These are phyloP conservation scores for Neurospora africana DNA, from an alignment of 495 filamentous ascomycete species.

Conservation along the genomic window DNA sequence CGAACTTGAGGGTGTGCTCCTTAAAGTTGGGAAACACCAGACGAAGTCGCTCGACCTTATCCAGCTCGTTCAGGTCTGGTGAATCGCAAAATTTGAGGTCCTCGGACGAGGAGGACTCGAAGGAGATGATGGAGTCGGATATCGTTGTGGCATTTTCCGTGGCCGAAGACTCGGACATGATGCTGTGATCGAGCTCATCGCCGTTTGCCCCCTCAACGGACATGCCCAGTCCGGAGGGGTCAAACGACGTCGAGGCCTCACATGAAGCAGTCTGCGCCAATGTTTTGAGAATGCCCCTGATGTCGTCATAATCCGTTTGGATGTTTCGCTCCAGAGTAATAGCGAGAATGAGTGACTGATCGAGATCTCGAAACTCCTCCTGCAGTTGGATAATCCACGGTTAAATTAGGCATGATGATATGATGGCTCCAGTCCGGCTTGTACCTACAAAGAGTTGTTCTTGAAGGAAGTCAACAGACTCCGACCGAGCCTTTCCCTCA, in stretches of 20 bases:
- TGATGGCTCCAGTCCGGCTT: background rate
- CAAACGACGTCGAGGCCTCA: slow-evolving; percentile 56
- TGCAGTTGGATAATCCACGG: slow-evolving; percentile 1
- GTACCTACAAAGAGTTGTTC: background rate
- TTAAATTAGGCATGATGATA: background rate
- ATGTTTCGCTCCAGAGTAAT: slow-evolving; percentile 44
- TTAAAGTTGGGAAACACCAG: slow-evolving; percentile 63
- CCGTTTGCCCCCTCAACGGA: slow-evolving; percentile 1
- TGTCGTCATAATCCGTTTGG: slow-evolving; percentile 52
- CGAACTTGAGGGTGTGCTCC: slow-evolving; percentile 49
- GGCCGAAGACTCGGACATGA: slow-evolving; percentile 1
- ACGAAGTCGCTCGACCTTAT: slow-evolving; percentile 45
- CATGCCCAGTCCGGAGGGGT: slow-evolving; percentile 58
- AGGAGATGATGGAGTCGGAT: slow-evolving; percentile 15
- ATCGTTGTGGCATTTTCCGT: slow-evolving; percentile 17
- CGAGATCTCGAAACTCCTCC: slow-evolving; percentile 22
- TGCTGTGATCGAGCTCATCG: slow-evolving; percentile 6
- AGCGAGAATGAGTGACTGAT: slow-evolving; percentile 20
- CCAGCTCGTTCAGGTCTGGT: slow-evolving; percentile 37
- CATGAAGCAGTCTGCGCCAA: slow-evolving; percentile 49
- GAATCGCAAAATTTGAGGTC: slow-evolving; percentile 27
- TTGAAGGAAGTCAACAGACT: background rate
- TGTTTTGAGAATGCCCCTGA: slow-evolving; percentile 44
- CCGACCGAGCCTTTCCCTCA: background rate
- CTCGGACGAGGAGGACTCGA: slow-evolving; percentile 11